Conservation (phyloP, 371 early-diverging fungal species). For the Blakeslea trispora region DNA sequence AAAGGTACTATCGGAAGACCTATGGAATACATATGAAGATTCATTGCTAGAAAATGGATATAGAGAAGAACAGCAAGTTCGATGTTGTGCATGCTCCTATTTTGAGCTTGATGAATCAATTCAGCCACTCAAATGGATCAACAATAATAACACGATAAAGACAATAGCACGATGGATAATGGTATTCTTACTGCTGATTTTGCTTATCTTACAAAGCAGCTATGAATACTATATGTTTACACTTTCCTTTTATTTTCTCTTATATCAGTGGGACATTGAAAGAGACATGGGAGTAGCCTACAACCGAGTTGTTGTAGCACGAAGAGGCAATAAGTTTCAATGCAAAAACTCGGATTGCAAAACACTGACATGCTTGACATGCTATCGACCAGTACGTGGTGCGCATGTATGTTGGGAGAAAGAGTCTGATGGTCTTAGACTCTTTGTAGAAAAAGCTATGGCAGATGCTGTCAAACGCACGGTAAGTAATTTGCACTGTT, state of each 20-base stretch:
- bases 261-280: slow-evolving; percentile 39
- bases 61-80: slow-evolving; percentile 25
- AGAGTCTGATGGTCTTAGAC: slow-evolving; percentile 56
- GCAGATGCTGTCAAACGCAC: slow-evolving; percentile 68
- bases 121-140: slow-evolving; percentile 12
- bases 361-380: slow-evolving; percentile 51
- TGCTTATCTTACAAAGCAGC: slow-evolving; percentile 2
- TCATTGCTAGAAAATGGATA: slow-evolving; percentile 44
- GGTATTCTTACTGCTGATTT: slow-evolving; percentile 30
- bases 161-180: slow-evolving; percentile 25
- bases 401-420: slow-evolving; percentile 60
- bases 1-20: slow-evolving; percentile 29
- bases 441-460: slow-evolving; percentile 71
- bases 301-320: slow-evolving; percentile 28
- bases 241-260: slow-evolving; percentile 6
- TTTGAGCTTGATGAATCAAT: slow-evolving; percentile 50
- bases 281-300: slow-evolving; percentile 36
- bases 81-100: slow-evolving; percentile 58
- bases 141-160: slow-evolving; percentile 1
- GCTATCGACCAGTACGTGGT: slow-evolving; percentile 47
- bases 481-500: slow-evolving; percentile 53
- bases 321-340: slow-evolving; percentile 44
- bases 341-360: slow-evolving; percentile 55
- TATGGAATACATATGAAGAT: slow-evolving; percentile 45
- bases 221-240: slow-evolving; percentile 4